These are phyloP conservation scores for Eimeria praecox DNA, from an alignment of 169 alveolate genomes.

Conservation along the genomic window DNA sequence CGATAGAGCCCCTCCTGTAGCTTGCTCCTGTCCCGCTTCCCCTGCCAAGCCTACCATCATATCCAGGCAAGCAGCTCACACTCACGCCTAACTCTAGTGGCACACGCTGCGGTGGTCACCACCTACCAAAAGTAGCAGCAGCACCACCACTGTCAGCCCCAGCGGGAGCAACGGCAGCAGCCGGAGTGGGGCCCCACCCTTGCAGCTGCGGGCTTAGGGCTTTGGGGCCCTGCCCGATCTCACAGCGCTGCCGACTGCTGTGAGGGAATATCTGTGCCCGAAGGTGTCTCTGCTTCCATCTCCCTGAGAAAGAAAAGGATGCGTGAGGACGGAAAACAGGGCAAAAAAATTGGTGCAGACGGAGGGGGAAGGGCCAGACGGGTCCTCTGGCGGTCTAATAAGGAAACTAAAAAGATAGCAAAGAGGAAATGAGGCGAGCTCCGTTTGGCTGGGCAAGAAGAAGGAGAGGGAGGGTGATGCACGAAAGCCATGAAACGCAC, in stretches of 20 bases:
- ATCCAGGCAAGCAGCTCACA: not conserved
- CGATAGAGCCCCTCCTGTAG: not conserved
- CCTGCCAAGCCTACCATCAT: slow-evolving; percentile 45
- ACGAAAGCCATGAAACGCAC: not conserved
- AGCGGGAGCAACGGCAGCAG: not conserved
- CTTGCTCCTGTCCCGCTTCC: slow-evolving; percentile 25
- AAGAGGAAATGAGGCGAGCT: not conserved
- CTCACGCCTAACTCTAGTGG: not conserved
- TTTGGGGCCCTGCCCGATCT: not conserved
- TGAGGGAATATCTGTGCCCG: slow-evolving; percentile 7
- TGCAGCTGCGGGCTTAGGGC: not conserved
- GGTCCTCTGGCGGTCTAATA: not conserved
- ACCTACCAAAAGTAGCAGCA: slow-evolving; percentile 6
- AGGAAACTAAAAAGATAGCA: not conserved
- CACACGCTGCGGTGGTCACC: not conserved
- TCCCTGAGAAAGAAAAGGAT: not conserved
- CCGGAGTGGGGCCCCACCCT: not conserved
- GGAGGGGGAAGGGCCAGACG: not conserved
- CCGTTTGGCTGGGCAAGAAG: not conserved
- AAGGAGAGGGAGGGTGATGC: not conserved
- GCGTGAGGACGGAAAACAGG: not conserved
- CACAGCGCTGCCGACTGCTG: not conserved
- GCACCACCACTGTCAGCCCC: not conserved
- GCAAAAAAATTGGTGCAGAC: not conserved
- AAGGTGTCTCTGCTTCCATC: not conserved